Evolutionary conservation across 371 early-diverging fungal genomes (phyloP), one percentile per base, ranked within the genome.

Genomic region (Dichotomocladium elegans): DNA sequence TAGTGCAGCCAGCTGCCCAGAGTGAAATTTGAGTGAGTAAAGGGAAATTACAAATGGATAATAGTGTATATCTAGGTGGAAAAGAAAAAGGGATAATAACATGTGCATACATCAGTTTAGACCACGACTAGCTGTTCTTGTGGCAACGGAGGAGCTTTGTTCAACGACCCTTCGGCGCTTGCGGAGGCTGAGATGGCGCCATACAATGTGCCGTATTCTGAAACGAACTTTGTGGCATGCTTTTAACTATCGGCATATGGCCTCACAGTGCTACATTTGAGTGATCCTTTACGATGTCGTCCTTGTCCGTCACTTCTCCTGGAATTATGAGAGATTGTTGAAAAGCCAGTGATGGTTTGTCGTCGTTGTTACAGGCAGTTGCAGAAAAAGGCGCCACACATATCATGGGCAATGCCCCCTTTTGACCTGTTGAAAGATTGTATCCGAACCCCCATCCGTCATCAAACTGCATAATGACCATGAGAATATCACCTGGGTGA

Each of bases 371-470:
- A 33, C 24, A 48, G 25, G 67, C 70, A 21, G 55, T 60, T 30
- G 72, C 62, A 8, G 65, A n/a, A n/a, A n/a, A 63, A 33, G 66
- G 68, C 30, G 66, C 40, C 1, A 86, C 80, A 58, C 87, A 87
- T 5, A 82, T 81, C 12, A 85, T 46, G 4, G 91, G 91, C 68
- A 90, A 90, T 7, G 84, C 88, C 10, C 91, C 91, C 41, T 72
- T 74, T 24, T 71, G 64, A 8, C 84, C 81, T 1, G 88, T 82
- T 40, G 76, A 74, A 46, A 81, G 79, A 72, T 87, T 88, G 37
- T 74, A 68, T 3, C 89, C 89, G 7, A 86, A 71, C 14, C 81
- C 89, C 89, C 89, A 88, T 2, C 86, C 86, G 57, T 88, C 88
- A 51, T 84, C 83, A 58, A 84, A 87, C 29, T 64, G 69, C 42